Percentiles rank a stretch among this genome's conserved stretches.
These are phyloP conservation scores for Gossypium gossypioides DNA, from an alignment of 441 rosid genomes.

Conservation along the genomic window DNA sequence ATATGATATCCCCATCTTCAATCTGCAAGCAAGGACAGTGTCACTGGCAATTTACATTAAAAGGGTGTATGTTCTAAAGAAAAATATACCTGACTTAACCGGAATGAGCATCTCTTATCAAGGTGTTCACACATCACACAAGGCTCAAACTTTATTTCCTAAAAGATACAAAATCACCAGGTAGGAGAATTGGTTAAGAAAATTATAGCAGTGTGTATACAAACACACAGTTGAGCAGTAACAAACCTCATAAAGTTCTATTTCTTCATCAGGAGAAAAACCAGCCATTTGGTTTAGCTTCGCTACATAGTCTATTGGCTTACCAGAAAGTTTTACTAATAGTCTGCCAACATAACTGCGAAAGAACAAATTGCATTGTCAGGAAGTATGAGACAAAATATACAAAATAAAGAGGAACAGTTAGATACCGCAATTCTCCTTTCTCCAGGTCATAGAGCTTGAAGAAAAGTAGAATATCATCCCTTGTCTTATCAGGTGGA, in stretches of 20 bases:
- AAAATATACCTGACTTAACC: constrained; percentile 58
- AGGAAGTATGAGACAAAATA: neutral
- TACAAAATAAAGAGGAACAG: neutral
- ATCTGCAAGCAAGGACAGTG: constrained; percentile 37
- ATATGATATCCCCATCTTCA: constrained; percentile 95
- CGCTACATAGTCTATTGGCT: constrained; percentile 65
- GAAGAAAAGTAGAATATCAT: constrained; percentile 81
- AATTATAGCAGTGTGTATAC: neutral
- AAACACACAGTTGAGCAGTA: neutral
- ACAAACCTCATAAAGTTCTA: constrained; percentile 85
- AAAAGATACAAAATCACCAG: constrained; percentile 17
- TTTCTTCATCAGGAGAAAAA: constrained; percentile 71
- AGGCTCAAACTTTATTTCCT: constrained; percentile 97
- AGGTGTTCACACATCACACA: constrained; percentile 89
- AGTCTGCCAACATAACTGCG: constrained; percentile 77
- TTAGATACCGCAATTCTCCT: constrained; percentile 63
- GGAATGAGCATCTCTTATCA: constrained; percentile 70
- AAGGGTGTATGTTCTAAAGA: constrained; percentile 1
- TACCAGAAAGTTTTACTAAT: constrained; percentile 64
- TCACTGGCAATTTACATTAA: constrained; percentile 9
- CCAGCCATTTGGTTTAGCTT: constrained; percentile 86
- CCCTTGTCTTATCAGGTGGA: constrained; percentile 63
- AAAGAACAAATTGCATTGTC: constrained; percentile 17
- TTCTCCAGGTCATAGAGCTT: constrained; percentile 78
- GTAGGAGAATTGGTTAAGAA: constrained; percentile 5